Evolutionary conservation across 176 grass and related monocot genomes (phyloP), one percentile per base, ranked within the genome.

Genomic region (Bolboschoenus planiculmis): DNA sequence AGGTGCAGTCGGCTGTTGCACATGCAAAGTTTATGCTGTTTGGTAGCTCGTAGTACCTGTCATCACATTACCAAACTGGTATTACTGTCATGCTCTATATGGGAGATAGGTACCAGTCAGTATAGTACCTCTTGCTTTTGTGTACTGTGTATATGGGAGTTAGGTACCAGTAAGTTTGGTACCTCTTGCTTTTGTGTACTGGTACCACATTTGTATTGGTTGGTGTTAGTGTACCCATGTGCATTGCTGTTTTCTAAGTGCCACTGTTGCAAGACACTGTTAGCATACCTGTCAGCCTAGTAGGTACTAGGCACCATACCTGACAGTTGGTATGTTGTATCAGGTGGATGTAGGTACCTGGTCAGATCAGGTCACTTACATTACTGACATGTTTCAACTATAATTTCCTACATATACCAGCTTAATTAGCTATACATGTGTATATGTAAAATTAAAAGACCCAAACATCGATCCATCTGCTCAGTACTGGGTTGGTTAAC

Each of bases 1-100:
- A 77, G 0, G 91, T 97, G 78, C 93, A 97, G 65, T 97, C 91
- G n/a, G 91, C 66, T 72, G 85, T 84, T 26, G 88, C 78, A 75
- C 93, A 97, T 39, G 89, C 93, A 9, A 87, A 93, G 59, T 93
- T 87, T 55, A 91, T 86, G 56, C 83, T 87, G n/a, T 71, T 71
- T 27, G 80, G 80, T 67, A 97, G 39, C 27, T 90, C 65, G 21
- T 81, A 89, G 84, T 84, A 93, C 39, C 89, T 93, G 23, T 87
- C 66, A 72, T 87, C 87, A 0, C 68, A 46, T 74, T 76, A 51
- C 13, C 46, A 76, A 26, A 16, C 5, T 18, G 24, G 2, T 31
- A 76, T 76, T 51, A 76, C 14, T 75, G 14, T 75, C 63, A 39
- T 67, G 31, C 16, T 39, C 7, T 3, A 29, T 2, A 59, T 59